These are phyloP conservation scores for Leptodermis oblonga DNA, from an alignment of 257 asterid species.

Conservation along the genomic window DNA sequence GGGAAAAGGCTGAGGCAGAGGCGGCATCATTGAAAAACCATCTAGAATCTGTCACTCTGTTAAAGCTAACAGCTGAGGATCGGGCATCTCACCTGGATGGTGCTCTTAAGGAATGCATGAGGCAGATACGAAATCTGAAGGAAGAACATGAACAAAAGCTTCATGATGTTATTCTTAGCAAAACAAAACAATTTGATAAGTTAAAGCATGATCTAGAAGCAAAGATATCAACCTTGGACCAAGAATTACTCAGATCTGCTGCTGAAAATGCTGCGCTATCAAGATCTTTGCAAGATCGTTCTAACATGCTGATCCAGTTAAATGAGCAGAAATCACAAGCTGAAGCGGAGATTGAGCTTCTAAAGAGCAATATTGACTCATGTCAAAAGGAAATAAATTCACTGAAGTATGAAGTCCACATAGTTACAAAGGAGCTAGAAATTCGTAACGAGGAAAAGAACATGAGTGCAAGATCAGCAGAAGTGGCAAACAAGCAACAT, in stretches of 20 bases:
- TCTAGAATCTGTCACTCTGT: slow-evolving; percentile 86
- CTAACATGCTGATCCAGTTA: slow-evolving; percentile 73
- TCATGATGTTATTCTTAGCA: slow-evolving; percentile 61
- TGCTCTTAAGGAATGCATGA: slow-evolving; percentile 95
- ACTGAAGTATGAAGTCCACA: slow-evolving; percentile 75
- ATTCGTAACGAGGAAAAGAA: slow-evolving; percentile 94
- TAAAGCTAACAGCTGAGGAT: slow-evolving; percentile 93
- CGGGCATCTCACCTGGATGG: slow-evolving; percentile 86
- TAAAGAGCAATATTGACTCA: slow-evolving; percentile 60
- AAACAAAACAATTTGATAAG: slow-evolving; percentile 68
- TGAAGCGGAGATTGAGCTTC: slow-evolving; percentile 63
- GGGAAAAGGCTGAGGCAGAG: slow-evolving; percentile 99
- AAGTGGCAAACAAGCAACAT: slow-evolving; percentile 86
- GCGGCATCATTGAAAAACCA: slow-evolving; percentile 78
- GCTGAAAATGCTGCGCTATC: slow-evolving; percentile 85
- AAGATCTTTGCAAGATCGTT: slow-evolving; percentile 88
- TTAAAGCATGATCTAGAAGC: slow-evolving; percentile 77
- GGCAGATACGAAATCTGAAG: slow-evolving; percentile 80
- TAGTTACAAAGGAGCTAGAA: slow-evolving; percentile 77
- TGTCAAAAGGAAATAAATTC: slow-evolving; percentile 75
- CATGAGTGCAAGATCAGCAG: slow-evolving; percentile 91
- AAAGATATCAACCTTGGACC: slow-evolving; percentile 57
- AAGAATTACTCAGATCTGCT: slow-evolving; percentile 65
- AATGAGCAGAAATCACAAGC: slow-evolving; percentile 83
- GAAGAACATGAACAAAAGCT: slow-evolving; percentile 78